These are phyloP conservation scores for Leishmania martiniquensis DNA, from an alignment of 208 protist species.

Conservation along the genomic window DNA sequence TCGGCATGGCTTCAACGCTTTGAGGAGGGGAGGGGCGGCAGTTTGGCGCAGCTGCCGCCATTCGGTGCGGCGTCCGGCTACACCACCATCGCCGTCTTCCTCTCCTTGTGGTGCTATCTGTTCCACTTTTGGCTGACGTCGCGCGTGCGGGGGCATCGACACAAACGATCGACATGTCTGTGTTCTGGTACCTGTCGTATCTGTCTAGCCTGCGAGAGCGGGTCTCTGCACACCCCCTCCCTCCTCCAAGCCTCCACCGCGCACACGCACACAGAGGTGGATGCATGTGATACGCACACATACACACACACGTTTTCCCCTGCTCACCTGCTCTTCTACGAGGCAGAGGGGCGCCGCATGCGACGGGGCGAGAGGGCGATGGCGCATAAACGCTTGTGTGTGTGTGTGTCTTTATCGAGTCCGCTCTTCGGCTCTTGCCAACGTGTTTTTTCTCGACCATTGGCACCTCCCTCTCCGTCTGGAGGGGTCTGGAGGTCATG, in stretches of 20 bases:
- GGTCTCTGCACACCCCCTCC: not conserved
- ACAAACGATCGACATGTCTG: not conserved
- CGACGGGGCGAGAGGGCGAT: too few relatives aligned
- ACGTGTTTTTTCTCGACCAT: not conserved
- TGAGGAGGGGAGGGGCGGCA: too few relatives aligned
- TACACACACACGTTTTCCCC: not conserved
- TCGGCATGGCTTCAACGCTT: too few relatives aligned
- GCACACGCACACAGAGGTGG: not conserved
- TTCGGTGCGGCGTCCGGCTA: too few relatives aligned
- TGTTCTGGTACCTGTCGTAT: not conserved
- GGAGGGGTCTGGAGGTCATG: not conserved
- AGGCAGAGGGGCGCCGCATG: not conserved
- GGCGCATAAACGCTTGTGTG: not conserved
- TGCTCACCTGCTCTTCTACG: not conserved
- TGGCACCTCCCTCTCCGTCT: constrained; percentile 1
- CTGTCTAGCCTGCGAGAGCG: not conserved
- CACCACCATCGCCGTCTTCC: too few relatives aligned
- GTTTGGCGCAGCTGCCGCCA: too few relatives aligned
- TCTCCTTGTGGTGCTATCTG: too few relatives aligned
- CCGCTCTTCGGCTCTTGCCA: not conserved
- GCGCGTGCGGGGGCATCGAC: not conserved
- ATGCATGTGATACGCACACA: not conserved
- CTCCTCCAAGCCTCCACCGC: not conserved
- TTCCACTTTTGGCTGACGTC: too few relatives aligned
- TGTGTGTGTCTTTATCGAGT: not conserved